A percentile compares a stretch with the other conserved stretches of the same genome.
Evolutionary conservation across 2,329 filamentous ascomycete species (phyloP).

Genomic region (Dactylella cylindrospora): DNA sequence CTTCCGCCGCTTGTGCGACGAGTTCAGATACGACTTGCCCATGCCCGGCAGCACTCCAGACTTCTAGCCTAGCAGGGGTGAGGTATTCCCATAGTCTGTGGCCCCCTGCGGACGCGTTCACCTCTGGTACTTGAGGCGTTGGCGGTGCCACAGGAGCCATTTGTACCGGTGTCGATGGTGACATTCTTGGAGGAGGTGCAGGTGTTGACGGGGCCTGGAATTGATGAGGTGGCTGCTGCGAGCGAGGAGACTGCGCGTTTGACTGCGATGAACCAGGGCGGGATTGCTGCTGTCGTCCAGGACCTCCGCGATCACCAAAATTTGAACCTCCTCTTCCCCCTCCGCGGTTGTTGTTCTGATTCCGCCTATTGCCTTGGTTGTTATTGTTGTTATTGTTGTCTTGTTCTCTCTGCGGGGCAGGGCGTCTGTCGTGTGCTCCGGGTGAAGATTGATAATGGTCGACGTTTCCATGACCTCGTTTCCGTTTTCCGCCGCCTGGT

Average conservation of each 20-base stretch:
- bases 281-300: slow-evolving; percentile 29
- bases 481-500: slow-evolving; percentile 41
- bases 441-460: slow-evolving; percentile 40
- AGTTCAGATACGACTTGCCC: slow-evolving; percentile 30
- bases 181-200: slow-evolving; percentile 13
- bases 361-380: slow-evolving; percentile 22
- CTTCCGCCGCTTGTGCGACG: slow-evolving; percentile 10
- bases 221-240: slow-evolving; percentile 12
- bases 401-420: slow-evolving; percentile 19
- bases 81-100: slow-evolving; percentile 32
- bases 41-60: slow-evolving; percentile 28
- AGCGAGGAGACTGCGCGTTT: slow-evolving; percentile 30
- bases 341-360: slow-evolving; percentile 22
- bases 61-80: slow-evolving; percentile 26
- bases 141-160: slow-evolving; percentile 10
- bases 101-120: slow-evolving; percentile 26
- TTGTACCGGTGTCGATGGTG: slow-evolving; percentile 9
- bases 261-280: slow-evolving; percentile 42
- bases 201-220: slow-evolving; percentile 32
- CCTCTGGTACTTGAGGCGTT: slow-evolving; percentile 19
- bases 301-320: slow-evolving; percentile 26
- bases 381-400: slow-evolving; percentile 11
- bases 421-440: slow-evolving; percentile 32
- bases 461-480: slow-evolving; percentile 28
- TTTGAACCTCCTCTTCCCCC: slow-evolving; percentile 13